A percentile compares a stretch with the other conserved stretches of the same genome.
These are phyloP conservation scores for Stephanodiscus minutulus DNA, from an alignment of 108 stramenopile species.

Conservation along the genomic window DNA sequence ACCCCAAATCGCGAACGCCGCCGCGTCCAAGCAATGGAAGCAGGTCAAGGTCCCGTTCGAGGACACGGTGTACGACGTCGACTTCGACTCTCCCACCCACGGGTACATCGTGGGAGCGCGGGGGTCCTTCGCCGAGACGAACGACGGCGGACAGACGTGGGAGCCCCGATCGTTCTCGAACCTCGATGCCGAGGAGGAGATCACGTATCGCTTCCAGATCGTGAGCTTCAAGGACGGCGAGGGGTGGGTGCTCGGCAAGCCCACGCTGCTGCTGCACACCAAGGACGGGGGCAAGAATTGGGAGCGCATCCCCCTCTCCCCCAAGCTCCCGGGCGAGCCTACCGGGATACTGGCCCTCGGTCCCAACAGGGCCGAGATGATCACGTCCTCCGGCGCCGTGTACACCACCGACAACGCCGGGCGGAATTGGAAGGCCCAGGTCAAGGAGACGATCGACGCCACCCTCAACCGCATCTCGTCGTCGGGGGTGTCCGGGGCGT, in stretches of 20 bases:
- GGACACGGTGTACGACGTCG: slow-evolving; percentile 94
- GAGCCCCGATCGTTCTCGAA: slow-evolving; percentile 91
- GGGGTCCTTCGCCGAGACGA: slow-evolving; percentile 96
- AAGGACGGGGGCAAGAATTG: slow-evolving; percentile 92
- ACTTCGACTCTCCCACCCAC: slow-evolving; percentile 90
- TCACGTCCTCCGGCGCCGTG: slow-evolving; percentile 90
- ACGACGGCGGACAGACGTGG: slow-evolving; percentile 94
- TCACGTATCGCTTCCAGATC: slow-evolving; percentile 88
- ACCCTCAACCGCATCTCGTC: slow-evolving; percentile 92
- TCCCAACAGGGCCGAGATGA: slow-evolving; percentile 93
- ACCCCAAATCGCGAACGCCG: slow-evolving; percentile 63
- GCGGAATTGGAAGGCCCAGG: slow-evolving; percentile 96
- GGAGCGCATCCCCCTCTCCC: slow-evolving; percentile 97
- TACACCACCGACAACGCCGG: slow-evolving; percentile 95
- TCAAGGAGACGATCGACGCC: slow-evolving; percentile 98
- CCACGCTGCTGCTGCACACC: slow-evolving; percentile 93
- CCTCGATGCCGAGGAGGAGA: slow-evolving; percentile 96
- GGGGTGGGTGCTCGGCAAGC: slow-evolving; percentile 96
- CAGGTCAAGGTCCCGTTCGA: slow-evolving; percentile 82
- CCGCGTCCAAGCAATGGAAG: slow-evolving; percentile 72
- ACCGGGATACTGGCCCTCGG: slow-evolving; percentile 87
- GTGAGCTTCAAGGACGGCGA: slow-evolving; percentile 90
- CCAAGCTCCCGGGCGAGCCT: slow-evolving; percentile 97
- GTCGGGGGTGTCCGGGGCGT: slow-evolving; percentile 91
- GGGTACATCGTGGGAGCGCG: slow-evolving; percentile 97